Conservation (phyloP, 2,329 filamentous ascomycete species). For the Iodosphaeria phyllophila region DNA sequence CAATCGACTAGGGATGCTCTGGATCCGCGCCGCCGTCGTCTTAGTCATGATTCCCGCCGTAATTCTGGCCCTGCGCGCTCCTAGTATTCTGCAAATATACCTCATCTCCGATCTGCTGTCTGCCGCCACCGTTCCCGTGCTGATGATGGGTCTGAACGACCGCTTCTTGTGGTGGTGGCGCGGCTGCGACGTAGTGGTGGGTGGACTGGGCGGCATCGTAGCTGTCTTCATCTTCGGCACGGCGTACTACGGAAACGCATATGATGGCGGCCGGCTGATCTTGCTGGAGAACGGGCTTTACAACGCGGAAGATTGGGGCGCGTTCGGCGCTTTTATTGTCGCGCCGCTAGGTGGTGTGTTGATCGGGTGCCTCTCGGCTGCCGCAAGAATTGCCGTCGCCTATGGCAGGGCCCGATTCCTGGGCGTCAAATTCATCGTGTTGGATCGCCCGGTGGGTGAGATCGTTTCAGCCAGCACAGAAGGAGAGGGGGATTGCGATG, state of each 20-base stretch:
- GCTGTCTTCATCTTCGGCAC: slow-evolving; percentile 68
- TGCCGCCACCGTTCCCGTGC: slow-evolving; percentile 54
- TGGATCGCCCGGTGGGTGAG: slow-evolving; percentile 32
- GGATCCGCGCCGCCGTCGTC: slow-evolving; percentile 50
- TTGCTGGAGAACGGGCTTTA: slow-evolving; percentile 59
- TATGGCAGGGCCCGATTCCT: slow-evolving; percentile 35
- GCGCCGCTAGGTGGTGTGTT: slow-evolving; percentile 59
- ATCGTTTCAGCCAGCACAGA: slow-evolving; percentile 4
- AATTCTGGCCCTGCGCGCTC: slow-evolving; percentile 54
- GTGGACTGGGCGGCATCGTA: slow-evolving; percentile 58
- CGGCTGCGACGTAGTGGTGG: slow-evolving; percentile 64
- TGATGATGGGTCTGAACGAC: slow-evolving; percentile 53
- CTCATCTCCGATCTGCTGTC: slow-evolving; percentile 67
- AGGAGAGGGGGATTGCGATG: slow-evolving; percentile 9
- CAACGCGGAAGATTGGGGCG: slow-evolving; percentile 60
- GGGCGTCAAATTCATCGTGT: slow-evolving; percentile 45
- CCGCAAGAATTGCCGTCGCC: slow-evolving; percentile 37
- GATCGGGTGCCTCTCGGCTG: slow-evolving; percentile 48
- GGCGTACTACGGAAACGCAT: slow-evolving; percentile 54
- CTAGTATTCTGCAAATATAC: slow-evolving; percentile 64
- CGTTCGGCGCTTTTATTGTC: slow-evolving; percentile 67
- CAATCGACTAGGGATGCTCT: slow-evolving; percentile 61
- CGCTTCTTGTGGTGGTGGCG: slow-evolving; percentile 54
- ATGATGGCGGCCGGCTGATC: slow-evolving; percentile 46
- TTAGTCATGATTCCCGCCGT: slow-evolving; percentile 57